Evolutionary conservation across 176 grass and related monocot genomes (phyloP).

Genomic region (Cymbopogon citratus): DNA sequence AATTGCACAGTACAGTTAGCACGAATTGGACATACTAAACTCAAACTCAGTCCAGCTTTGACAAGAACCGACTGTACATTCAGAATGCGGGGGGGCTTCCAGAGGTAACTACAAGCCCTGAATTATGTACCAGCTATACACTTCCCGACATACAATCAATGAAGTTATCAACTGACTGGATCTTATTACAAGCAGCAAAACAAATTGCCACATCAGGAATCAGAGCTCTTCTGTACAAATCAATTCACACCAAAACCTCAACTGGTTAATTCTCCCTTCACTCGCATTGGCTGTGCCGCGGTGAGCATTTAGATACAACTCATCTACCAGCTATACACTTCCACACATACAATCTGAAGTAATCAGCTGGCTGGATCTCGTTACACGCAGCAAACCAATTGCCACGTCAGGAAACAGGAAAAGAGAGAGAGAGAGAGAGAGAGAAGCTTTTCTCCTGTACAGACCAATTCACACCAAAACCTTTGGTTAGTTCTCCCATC

Average conservation of each 20-base stretch:
- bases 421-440: no score
- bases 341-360: background rate
- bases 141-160: background rate
- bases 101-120: background rate
- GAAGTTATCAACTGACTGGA: background rate
- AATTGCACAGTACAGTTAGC: background rate
- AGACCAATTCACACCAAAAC: slow-evolving; percentile 32
- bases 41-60: background rate
- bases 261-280: slow-evolving; percentile 1
- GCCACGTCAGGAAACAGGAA: background rate
- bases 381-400: slow-evolving; percentile 22
- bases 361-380: background rate
- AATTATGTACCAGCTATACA: slow-evolving; percentile 1
- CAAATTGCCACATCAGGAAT: background rate
- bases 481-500: background rate
- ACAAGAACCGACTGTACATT: background rate
- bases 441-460: slow-evolving; percentile 27
- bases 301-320: no score
- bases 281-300: background rate
- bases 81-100: no score
- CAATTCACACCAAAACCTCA: slow-evolving; percentile 30
- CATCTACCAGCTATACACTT: background rate
- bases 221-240: slow-evolving; percentile 22
- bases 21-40: background rate
- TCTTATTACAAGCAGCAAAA: slow-evolving; percentile 9